Conservation (phyloP, 768 basidiomycete species). For the Boletus rufocinnamomeus region DNA sequence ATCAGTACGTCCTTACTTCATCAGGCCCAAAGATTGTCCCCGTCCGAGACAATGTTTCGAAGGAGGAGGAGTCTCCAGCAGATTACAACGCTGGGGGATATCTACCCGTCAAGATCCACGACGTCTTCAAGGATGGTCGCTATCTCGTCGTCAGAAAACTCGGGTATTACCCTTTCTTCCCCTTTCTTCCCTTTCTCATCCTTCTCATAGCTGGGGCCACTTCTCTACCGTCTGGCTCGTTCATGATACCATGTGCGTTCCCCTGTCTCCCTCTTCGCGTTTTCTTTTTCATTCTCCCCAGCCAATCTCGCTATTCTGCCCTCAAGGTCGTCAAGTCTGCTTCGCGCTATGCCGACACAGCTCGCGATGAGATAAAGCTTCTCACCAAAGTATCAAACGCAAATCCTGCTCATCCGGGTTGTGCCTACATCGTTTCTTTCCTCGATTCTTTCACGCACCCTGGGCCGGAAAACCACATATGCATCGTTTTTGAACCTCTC, state of each 20-base stretch:
- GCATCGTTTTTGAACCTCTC: conserved; percentile 88
- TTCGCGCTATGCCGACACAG: conserved; percentile 93
- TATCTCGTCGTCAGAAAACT: conserved; percentile 90
- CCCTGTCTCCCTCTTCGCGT: conserved; percentile 6
- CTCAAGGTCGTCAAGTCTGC: conserved; percentile 97
- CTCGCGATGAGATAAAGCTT: conserved; percentile 94
- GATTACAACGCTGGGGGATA: conserved; percentile 84
- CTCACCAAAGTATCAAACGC: conserved; percentile 71
- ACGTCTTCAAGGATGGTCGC: conserved; percentile 80
- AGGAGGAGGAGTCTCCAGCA: conserved; percentile 82
- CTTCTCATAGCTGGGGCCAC: conserved; percentile 77
- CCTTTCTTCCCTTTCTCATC: conserved; percentile 6
- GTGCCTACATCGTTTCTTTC: conserved; percentile 81
- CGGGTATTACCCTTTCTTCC: conserved; percentile 51
- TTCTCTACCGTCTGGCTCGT: conserved; percentile 95
- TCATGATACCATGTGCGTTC: conserved; percentile 69
- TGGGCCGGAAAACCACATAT: conserved; percentile 78
- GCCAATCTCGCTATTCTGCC: conserved; percentile 77
- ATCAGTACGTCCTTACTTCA: conserved; percentile 73
- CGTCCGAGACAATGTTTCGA: conserved; percentile 61
- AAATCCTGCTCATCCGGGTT: conserved; percentile 77
- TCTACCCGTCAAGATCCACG: conserved; percentile 77
- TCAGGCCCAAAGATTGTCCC: conserved; percentile 70
- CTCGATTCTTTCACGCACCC: conserved; percentile 86
- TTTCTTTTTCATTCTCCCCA: conserved; percentile 35